Evolutionary conservation across 768 basidiomycete species (phyloP).

Genomic region (Dentipellis sp.): DNA sequence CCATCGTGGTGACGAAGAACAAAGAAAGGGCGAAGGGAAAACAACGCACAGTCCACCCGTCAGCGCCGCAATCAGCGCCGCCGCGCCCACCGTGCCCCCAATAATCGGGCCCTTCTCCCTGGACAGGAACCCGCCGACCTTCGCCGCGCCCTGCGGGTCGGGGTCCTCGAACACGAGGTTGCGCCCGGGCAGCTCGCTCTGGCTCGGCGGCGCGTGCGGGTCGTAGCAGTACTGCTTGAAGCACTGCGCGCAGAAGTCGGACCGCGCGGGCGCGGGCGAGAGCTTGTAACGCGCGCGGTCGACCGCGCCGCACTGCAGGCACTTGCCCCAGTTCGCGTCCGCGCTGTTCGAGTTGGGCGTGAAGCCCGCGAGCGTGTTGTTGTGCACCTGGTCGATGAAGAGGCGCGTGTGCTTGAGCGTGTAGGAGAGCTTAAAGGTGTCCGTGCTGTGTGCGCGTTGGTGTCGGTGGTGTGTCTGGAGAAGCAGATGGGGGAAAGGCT

Average conservation of each 20-base stretch:
- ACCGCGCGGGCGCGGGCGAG: constrained; percentile 14
- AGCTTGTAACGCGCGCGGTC: constrained; percentile 23
- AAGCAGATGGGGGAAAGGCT: constrained; percentile 5
- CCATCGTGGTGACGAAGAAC: background rate
- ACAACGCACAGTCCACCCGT: constrained; percentile 26
- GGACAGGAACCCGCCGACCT: constrained; percentile 34
- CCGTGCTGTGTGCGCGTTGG: constrained; percentile 32
- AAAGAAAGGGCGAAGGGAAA: background rate
- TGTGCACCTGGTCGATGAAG: constrained; percentile 54
- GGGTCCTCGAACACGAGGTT: constrained; percentile 43
- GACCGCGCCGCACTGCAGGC: constrained; percentile 62
- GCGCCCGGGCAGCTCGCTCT: constrained; percentile 24
- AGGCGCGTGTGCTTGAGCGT: constrained; percentile 39
- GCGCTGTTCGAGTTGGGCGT: constrained; percentile 45
- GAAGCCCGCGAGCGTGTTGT: constrained; percentile 51
- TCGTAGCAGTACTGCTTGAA: constrained; percentile 24
- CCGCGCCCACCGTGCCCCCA: constrained; percentile 35
- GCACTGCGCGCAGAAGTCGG: constrained; percentile 18
- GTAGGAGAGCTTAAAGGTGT: constrained; percentile 55
- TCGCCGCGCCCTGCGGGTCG: constrained; percentile 38
- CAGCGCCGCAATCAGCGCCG: constrained; percentile 29
- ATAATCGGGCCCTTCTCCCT: constrained; percentile 38
- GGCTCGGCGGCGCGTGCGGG: constrained; percentile 15
- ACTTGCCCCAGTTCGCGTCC: constrained; percentile 49
- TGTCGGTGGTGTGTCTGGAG: no score